A percentile compares a stretch with the other conserved stretches of the same genome.
Conservation (phyloP, 2,329 filamentous ascomycete genomes). For the Pseudogymnoascus sp. region DNA sequence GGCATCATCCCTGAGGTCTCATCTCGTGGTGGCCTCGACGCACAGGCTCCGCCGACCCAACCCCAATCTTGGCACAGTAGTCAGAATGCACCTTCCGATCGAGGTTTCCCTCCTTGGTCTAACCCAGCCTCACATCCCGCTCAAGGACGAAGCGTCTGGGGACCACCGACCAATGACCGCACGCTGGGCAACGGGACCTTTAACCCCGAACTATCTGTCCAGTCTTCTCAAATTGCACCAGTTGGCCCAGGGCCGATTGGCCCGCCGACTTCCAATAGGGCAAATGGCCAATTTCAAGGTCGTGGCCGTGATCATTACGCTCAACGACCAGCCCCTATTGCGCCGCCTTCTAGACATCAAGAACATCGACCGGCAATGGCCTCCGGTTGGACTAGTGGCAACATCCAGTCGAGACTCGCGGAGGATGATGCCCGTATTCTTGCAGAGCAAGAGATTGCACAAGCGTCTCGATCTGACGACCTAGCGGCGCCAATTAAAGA, state of each 20-base stretch:
- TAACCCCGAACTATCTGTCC: conserved; percentile 48
- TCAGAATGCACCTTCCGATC: conserved; percentile 32
- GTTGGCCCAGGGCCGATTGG: conserved; percentile 29
- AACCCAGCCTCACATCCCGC: conserved; percentile 27
- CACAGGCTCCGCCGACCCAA: neutral
- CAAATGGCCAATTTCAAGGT: conserved; percentile 22
- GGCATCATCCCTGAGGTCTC: neutral
- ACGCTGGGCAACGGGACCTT: conserved; percentile 74
- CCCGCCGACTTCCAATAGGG: conserved; percentile 24
- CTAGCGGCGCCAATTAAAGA: conserved; percentile 8
- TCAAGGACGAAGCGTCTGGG: conserved; percentile 61
- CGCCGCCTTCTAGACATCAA: conserved; percentile 24
- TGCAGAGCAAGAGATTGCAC: conserved; percentile 4
- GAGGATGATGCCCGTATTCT: conserved; percentile 11
- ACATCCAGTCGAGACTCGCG: conserved; percentile 7
- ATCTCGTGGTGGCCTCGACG: neutral
- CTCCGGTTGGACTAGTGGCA: conserved; percentile 5
- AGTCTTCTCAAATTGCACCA: conserved; percentile 23
- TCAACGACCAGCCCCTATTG: conserved; percentile 27
- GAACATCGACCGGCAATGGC: conserved; percentile 4
- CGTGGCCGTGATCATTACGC: conserved; percentile 24
- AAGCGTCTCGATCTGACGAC: conserved; percentile 3
- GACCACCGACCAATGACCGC: conserved; percentile 60
- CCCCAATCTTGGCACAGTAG: conserved; percentile 27
- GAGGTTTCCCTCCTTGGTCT: conserved; percentile 42